Percentiles rank a stretch among this genome's conserved stretches.
phyloP scores from a whole-genome alignment of 331 rosid genomes.

The Quercus phellos region DNA sequence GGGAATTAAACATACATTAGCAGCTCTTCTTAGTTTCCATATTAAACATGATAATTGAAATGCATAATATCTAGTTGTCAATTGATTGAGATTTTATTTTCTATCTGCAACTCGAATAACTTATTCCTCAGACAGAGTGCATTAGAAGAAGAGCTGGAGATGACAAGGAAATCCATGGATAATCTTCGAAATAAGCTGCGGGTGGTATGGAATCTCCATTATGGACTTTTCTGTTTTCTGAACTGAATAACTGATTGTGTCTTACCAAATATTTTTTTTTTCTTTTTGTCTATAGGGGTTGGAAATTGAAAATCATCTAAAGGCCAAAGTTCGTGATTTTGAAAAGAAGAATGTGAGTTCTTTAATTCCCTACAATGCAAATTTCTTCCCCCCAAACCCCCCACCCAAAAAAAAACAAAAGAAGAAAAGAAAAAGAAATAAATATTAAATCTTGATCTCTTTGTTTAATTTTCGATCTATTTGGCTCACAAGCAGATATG shows the following conservation, averaged over 20 bases:
- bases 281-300: constrained; percentile 55
- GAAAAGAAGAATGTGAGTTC: constrained; percentile 71
- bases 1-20: background rate
- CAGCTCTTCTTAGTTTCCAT: background rate
- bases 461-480: constrained; percentile 17
- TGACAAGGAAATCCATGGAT: constrained; percentile 53
- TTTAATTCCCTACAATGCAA: constrained; percentile 9
- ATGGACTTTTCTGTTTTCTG: background rate
- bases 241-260: background rate
- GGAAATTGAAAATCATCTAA: constrained; percentile 93
- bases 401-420: too few species aligned
- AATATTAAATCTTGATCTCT: constrained; percentile 6
- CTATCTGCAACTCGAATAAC: constrained; percentile 58
- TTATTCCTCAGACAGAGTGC: constrained; percentile 95
- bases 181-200: constrained; percentile 66
- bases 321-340: constrained; percentile 56
- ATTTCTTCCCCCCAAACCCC: background rate
- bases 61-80: background rate
- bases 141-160: constrained; percentile 80
- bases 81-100: constrained; percentile 33
- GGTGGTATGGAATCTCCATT: constrained; percentile 53
- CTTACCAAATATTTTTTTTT: background rate
- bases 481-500: constrained; percentile 52
- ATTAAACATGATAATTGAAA: background rate
- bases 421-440: background rate